Evolutionary conservation across 768 basidiomycete genomes (phyloP), one percentile per base, ranked within the genome.

Genomic region (Podaxis sp.): DNA sequence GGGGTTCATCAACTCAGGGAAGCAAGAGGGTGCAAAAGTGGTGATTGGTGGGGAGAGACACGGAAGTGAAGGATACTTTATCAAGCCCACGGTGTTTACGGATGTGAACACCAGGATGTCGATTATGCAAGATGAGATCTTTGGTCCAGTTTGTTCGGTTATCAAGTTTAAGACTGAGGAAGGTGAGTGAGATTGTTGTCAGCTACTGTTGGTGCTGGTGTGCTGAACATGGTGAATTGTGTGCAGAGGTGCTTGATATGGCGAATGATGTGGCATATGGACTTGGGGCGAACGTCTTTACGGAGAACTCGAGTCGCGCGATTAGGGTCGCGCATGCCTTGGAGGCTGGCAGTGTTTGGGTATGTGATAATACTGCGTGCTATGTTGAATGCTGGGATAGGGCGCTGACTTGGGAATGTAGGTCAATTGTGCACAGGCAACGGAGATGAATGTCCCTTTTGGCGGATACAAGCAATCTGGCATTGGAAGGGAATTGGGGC

Each of bases 251-350:
- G 40, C 69, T 88, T 63, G 73, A 73, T 43, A 76, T 82, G 69
- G 93, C 91, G 50, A 96, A 95, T 77, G 86, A 94, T 71, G 87
- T 88, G 0, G 77, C 55, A 1, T 93, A 93, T 76, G 94, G 94
- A 47, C 82, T 94, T 29, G 91, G 90, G 5, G 85, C 87, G 4
- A 87, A 90, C 9, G 84, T 95, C 57, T 93, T 91, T 79, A 83
- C 89, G 43, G 76, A 80, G 68, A 80, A 94, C 76, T 73, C 91
- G 72, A 83, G 78, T 59, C 80, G 86, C 36, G 91, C 88, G 2
- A 76, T 93, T 63, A 74, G 75, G 56, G 81, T 86, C 9, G 86
- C 91, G 29, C 83, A 89, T 72, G 76, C 73, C 64, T 75, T 95
- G 63, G 82, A 88, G 66, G 87, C 88, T 2, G 89, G 90, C 29